Conservation (phyloP, 1,139 yeast genomes). For the Saccharomyces hybrid region DNA sequence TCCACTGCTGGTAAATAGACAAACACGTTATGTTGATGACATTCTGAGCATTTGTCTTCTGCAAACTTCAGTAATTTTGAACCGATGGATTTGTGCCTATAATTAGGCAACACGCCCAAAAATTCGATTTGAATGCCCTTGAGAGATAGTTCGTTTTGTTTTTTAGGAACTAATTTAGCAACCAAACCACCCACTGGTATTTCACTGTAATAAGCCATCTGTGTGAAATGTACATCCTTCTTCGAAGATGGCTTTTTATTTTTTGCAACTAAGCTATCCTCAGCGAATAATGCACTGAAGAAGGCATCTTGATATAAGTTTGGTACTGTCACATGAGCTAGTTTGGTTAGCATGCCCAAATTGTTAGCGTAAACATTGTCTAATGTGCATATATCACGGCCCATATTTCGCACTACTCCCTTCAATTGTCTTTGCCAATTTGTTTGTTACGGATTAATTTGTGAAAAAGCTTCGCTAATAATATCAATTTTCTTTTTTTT, state of each 20-base stretch:
- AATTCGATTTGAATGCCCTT: conserved; percentile 54
- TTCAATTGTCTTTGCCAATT: neutral
- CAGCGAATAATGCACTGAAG: conserved; percentile 15
- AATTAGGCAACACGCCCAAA: conserved; percentile 56
- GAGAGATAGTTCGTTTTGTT: conserved; percentile 33
- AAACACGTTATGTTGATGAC: conserved; percentile 47
- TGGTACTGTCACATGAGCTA: conserved; percentile 5
- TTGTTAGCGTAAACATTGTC: conserved; percentile 26
- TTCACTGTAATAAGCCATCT: conserved; percentile 50
- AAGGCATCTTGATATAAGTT: conserved; percentile 10
- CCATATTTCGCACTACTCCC: conserved; percentile 10
- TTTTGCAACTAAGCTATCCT: conserved; percentile 8
- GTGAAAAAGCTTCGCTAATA: neutral
- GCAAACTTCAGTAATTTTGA: conserved; percentile 46
- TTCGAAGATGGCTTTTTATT: conserved; percentile 4
- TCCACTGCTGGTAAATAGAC: conserved; percentile 50
- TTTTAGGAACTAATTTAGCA: conserved; percentile 35
- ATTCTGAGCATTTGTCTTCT: conserved; percentile 45
- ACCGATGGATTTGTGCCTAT: conserved; percentile 54
- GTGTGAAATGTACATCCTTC: conserved; percentile 12
- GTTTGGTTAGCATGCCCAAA: conserved; percentile 13
- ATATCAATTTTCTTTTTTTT: neutral
- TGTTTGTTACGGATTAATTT: neutral
- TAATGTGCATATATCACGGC: conserved; percentile 17
- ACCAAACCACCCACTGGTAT: conserved; percentile 70